phyloP scores from a whole-genome alignment of 148 eudicot species.

The Suaeda aralocaspica region DNA sequence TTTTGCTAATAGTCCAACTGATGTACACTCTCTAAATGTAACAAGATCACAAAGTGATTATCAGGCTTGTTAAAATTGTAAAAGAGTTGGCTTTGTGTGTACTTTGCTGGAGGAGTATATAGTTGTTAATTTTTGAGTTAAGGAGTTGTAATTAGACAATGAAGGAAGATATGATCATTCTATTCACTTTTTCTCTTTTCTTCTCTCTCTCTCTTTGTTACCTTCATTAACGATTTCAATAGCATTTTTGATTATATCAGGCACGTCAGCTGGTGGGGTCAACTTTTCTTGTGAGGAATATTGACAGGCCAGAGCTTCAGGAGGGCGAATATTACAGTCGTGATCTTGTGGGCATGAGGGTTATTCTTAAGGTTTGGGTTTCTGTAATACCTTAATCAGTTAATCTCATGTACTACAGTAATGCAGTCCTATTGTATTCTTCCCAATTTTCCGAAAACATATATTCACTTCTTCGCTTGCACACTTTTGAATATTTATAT shows the following conservation, averaged over 20 bases:
- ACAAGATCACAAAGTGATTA: not conserved
- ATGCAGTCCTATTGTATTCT: no score
- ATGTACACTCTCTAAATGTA: not conserved
- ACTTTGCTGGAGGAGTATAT: not conserved
- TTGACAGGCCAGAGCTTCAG: constrained; percentile 75
- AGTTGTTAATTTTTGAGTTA: not conserved
- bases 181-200: not conserved
- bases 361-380: constrained; percentile 69
- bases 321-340: constrained; percentile 84
- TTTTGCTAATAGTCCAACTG: no score
- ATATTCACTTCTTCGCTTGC: no score
- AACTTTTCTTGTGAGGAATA: constrained; percentile 59
- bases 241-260: constrained; percentile 33
- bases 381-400: not conserved
- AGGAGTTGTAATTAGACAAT: not conserved
- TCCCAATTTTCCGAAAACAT: no score
- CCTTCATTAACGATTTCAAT: not conserved
- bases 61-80: not conserved
- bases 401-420: not conserved
- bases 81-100: not conserved
- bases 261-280: constrained; percentile 85
- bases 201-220: not conserved
- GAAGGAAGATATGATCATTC: not conserved
- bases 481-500: no score
- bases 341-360: constrained; percentile 92